These are phyloP conservation scores for Stentor roeselii DNA, from an alignment of 73 alveolate genomes.

Conservation along the genomic window DNA sequence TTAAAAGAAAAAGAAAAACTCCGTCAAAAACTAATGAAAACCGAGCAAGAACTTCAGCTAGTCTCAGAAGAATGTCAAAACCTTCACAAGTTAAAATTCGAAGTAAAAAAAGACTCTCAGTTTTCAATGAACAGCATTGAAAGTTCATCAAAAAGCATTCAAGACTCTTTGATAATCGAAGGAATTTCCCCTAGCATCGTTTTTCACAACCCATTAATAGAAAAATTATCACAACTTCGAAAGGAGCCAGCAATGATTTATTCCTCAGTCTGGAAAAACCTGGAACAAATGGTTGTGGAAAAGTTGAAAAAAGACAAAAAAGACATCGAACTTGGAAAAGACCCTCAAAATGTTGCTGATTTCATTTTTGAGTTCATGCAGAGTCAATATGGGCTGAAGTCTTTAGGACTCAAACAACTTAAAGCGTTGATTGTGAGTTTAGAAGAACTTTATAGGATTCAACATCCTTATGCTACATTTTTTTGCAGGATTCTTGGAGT, in stretches of 20 bases:
- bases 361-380: constrained; percentile 8
- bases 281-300: constrained; percentile 10
- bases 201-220: constrained; percentile 2
- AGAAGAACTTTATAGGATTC: constrained; percentile 9
- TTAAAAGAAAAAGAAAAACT: constrained; percentile 12
- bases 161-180: constrained; percentile 10
- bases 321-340: not conserved
- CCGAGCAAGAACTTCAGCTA: not conserved
- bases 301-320: not conserved
- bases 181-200: not conserved
- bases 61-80: not conserved
- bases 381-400: not conserved
- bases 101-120: not conserved
- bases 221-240: not conserved
- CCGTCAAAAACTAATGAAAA: not conserved
- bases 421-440: constrained; percentile 1
- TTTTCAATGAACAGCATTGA: not conserved
- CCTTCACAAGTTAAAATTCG: not conserved
- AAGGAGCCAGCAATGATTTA: constrained; percentile 18
- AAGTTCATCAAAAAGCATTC: not conserved
- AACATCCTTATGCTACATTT: constrained; percentile 4
- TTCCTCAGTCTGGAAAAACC: not conserved
- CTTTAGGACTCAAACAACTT: constrained; percentile 15
- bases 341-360: constrained; percentile 3
- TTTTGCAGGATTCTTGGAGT: not conserved